Conservation (phyloP, 345 rosid species). For the Viola odorata region DNA sequence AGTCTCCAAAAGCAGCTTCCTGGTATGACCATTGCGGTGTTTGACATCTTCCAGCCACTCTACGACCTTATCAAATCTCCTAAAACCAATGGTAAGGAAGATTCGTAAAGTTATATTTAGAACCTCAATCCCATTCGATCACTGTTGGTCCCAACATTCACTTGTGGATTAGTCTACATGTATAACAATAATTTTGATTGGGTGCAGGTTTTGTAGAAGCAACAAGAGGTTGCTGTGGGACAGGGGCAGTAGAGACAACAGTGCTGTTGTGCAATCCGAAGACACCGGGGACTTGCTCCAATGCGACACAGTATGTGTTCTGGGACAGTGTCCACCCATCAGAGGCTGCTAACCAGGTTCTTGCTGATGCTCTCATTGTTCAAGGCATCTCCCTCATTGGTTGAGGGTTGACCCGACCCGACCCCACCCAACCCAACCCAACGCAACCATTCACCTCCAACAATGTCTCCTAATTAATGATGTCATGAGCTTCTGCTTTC, state of each 20-base stretch:
- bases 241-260: slow-evolving; percentile 78
- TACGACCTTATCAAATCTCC: slow-evolving; percentile 58
- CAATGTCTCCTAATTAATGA: background rate
- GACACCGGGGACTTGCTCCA: slow-evolving; percentile 69
- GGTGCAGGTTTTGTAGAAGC: slow-evolving; percentile 70
- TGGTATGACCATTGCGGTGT: slow-evolving; percentile 62
- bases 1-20: slow-evolving; percentile 66
- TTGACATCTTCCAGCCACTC: slow-evolving; percentile 76
- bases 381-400: slow-evolving; percentile 64
- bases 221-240: slow-evolving; percentile 85
- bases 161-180: background rate
- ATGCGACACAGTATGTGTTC: slow-evolving; percentile 80
- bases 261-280: slow-evolving; percentile 63
- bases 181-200: background rate
- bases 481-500: background rate
- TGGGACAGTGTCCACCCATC: slow-evolving; percentile 96
- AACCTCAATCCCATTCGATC: background rate
- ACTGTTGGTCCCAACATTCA: no score
- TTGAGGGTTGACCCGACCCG: background rate
- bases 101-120: no score
- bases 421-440: no score
- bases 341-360: slow-evolving; percentile 80
- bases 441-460: no score
- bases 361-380: slow-evolving; percentile 53
- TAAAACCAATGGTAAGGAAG: slow-evolving; percentile 42